Evolutionary conservation across 1,284 basidiomycete species (phyloP).

Genomic region (Sphaerobolus stellatus): DNA sequence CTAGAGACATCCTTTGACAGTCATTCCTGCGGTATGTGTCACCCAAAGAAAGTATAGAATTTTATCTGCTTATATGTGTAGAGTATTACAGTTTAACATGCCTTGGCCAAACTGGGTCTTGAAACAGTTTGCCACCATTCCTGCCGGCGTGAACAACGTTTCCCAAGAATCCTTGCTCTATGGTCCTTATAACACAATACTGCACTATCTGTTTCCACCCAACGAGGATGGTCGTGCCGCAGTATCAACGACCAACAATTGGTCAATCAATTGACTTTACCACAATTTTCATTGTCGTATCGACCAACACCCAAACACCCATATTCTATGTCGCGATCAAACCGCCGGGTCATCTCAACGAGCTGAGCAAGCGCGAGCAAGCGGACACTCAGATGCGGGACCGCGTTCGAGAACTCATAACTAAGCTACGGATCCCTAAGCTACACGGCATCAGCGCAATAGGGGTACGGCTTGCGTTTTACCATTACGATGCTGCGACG

Average conservation of each 20-base stretch:
- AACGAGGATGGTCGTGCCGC: neutral
- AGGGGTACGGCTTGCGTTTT: neutral
- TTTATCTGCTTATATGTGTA: neutral
- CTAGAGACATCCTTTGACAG: too few relatives aligned
- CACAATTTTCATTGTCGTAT: conserved; percentile 1
- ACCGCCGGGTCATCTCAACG: neutral
- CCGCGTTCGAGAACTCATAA: neutral
- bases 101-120: neutral
- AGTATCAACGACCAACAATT: neutral
- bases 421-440: neutral
- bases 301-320: neutral
- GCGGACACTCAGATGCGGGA: neutral
- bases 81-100: neutral
- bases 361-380: neutral
- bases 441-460: neutral
- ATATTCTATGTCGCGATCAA: conserved; percentile 1
- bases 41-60: neutral
- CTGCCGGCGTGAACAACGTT: neutral
- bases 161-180: neutral
- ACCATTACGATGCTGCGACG: neutral
- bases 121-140: neutral
- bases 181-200: neutral
- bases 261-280: neutral
- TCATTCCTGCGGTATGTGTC: neutral
- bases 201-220: neutral